Percentiles rank a stretch among this genome's conserved stretches.
Evolutionary conservation across 495 filamentous ascomycete genomes (phyloP).

Genomic region (Parathielavia hyrcaniae): DNA sequence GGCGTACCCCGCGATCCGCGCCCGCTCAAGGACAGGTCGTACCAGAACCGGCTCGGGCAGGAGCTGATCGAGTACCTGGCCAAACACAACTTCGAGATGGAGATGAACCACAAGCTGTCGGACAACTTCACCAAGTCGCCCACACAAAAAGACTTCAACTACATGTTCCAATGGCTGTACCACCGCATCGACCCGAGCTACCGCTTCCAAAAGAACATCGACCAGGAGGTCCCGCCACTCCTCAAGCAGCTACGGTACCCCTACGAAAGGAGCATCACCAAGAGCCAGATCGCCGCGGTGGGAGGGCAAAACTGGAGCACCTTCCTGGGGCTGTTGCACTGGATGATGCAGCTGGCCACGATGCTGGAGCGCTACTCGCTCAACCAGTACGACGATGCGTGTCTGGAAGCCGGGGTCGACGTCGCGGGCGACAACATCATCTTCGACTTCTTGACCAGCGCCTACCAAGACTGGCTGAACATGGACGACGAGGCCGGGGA

Average conservation of each 20-base stretch:
- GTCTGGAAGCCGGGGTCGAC: constrained; percentile 75
- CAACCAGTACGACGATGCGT: constrained; percentile 82
- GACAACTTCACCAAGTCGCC: constrained; percentile 84
- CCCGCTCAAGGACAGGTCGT: constrained; percentile 73
- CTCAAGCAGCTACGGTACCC: constrained; percentile 92
- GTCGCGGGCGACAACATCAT: constrained; percentile 84
- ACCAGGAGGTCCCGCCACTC: constrained; percentile 85
- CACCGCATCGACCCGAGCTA: constrained; percentile 89
- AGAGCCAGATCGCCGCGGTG: constrained; percentile 87
- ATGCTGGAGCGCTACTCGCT: constrained; percentile 75
- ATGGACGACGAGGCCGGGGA: constrained; percentile 81
- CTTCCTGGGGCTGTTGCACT: constrained; percentile 89
- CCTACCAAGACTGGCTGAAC: constrained; percentile 89
- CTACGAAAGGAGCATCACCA: constrained; percentile 87
- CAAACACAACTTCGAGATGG: constrained; percentile 89
- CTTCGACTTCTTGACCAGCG: constrained; percentile 78
- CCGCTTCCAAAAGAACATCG: constrained; percentile 83
- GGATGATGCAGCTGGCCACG: constrained; percentile 94
- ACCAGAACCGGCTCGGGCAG: constrained; percentile 72
- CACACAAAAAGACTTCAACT: constrained; percentile 97
- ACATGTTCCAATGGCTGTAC: constrained; percentile 97
- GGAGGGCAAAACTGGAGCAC: constrained; percentile 94
- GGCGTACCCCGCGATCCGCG: constrained; percentile 83
- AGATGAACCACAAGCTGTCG: constrained; percentile 85
- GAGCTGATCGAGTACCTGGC: constrained; percentile 88